A percentile compares a stretch with the other conserved stretches of the same genome.
Conservation (phyloP, 1,284 basidiomycete species). For the Mycena sp. region DNA sequence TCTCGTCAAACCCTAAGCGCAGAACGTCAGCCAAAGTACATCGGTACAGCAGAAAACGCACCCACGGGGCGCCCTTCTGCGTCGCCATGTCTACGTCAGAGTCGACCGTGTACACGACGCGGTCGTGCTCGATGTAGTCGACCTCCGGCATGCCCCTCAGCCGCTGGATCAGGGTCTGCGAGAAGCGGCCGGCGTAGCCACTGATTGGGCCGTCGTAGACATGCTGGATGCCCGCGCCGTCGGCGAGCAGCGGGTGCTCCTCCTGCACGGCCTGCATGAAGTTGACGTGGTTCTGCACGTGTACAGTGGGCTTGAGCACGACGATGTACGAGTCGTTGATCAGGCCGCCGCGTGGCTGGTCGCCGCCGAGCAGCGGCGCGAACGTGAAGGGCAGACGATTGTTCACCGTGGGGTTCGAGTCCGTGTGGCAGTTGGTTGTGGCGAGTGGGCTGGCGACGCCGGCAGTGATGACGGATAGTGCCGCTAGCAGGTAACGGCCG, state of each 20-base stretch:
- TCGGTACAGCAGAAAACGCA: constrained; percentile 48
- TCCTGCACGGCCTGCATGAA: constrained; percentile 68
- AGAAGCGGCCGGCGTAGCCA: constrained; percentile 91
- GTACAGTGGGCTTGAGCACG: constrained; percentile 80
- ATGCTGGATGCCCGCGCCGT: constrained; percentile 69
- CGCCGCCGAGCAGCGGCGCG: constrained; percentile 39
- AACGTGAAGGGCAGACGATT: constrained; percentile 52
- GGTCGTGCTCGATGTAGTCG: constrained; percentile 93
- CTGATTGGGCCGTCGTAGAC: constrained; percentile 75
- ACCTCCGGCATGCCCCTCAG: constrained; percentile 94
- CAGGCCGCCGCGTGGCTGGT: constrained; percentile 71
- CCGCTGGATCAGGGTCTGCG: constrained; percentile 75
- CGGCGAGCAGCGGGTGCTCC: constrained; percentile 56
- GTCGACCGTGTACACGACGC: constrained; percentile 71
- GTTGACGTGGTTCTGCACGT: constrained; percentile 79
- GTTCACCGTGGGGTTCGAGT: too few species aligned
- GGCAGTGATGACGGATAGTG: too few species aligned
- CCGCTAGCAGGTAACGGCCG: too few species aligned
- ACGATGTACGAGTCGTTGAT: constrained; percentile 93
- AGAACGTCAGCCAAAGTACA: background rate
- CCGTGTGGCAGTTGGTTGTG: too few species aligned
- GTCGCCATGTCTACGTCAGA: constrained; percentile 26
- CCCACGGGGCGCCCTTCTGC: constrained; percentile 92
- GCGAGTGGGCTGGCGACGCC: too few species aligned
- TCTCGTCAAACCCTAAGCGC: constrained; percentile 86